Evolutionary conservation across 495 filamentous ascomycete genomes (phyloP).

Genomic region (Tuber borchii): DNA sequence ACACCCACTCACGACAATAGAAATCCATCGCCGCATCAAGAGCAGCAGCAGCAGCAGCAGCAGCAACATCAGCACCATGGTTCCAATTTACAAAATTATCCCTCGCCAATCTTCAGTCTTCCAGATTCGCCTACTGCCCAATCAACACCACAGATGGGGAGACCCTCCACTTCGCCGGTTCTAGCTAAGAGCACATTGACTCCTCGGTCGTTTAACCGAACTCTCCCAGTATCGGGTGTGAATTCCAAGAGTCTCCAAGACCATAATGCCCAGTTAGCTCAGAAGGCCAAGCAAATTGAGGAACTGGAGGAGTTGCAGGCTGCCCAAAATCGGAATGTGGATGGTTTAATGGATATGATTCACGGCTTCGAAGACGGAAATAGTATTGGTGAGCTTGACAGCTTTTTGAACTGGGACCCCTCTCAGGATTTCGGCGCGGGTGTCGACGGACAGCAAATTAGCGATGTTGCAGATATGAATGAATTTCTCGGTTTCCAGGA

Average conservation of each 20-base stretch:
- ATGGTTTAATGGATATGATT: conserved; percentile 41
- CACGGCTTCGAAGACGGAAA: conserved; percentile 13
- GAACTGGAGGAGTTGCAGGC: conserved; percentile 37
- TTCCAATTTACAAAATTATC: not conserved
- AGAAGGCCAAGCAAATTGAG: conserved; percentile 37
- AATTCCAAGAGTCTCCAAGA: conserved; percentile 31
- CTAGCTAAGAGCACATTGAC: conserved; percentile 31
- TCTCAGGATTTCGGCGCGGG: conserved; percentile 14
- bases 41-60: conserved; percentile 16
- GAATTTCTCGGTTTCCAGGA: conserved; percentile 15
- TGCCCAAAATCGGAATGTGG: conserved; percentile 36
- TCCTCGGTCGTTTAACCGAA: conserved; percentile 26
- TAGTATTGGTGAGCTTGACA: conserved; percentile 27
- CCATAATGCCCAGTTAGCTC: conserved; percentile 34
- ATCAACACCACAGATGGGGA: conserved; percentile 16
- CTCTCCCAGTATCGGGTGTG: conserved; percentile 21
- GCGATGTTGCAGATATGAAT: conserved; percentile 21
- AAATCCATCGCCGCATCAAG: conserved; percentile 14
- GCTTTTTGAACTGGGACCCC: conserved; percentile 35
- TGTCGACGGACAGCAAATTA: conserved; percentile 23
- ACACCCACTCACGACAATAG: conserved; percentile 1
- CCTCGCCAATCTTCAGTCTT: conserved; percentile 28
- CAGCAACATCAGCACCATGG: conserved; percentile 22
- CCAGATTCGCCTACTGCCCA: conserved; percentile 31
- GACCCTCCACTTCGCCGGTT: conserved; percentile 9